A percentile compares a stretch with the other conserved stretches of the same genome.
Evolutionary conservation across 495 filamentous ascomycete genomes (phyloP).

Genomic region (Hyaloscypha hepaticicola): DNA sequence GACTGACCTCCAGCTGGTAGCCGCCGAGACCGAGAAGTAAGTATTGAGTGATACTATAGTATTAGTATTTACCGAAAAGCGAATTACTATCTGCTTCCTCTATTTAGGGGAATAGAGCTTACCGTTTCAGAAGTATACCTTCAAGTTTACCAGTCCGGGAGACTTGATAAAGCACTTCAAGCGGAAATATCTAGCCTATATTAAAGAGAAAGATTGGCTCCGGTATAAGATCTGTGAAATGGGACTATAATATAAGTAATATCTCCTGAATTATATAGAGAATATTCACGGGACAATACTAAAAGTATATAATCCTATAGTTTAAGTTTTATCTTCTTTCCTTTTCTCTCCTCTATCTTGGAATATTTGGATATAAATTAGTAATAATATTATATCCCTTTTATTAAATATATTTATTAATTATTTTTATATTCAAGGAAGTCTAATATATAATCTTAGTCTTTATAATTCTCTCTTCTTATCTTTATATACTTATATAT

Average conservation of each 20-base stretch:
- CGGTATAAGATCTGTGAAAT: conserved; percentile 28
- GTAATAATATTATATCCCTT: too few species aligned
- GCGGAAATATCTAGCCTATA: conserved; percentile 43
- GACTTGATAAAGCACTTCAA: conserved; percentile 45
- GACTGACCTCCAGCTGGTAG: conserved; percentile 22
- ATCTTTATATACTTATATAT: too few species aligned
- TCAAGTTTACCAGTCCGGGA: conserved; percentile 35
- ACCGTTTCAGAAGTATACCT: conserved; percentile 31
- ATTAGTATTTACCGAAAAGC: too few species aligned
- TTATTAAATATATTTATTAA: too few species aligned
- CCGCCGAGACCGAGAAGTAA: conserved; percentile 31
- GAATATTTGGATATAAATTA: too few species aligned
- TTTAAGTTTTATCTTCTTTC: too few species aligned
- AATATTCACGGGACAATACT: conserved; percentile 3
- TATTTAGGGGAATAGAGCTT: conserved; percentile 38
- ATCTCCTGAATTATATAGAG: conserved; percentile 23
- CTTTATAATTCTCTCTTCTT: too few species aligned
- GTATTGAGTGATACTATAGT: conserved; percentile 34
- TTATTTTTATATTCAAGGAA: too few species aligned
- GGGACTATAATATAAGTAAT: conserved; percentile 27
- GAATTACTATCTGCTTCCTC: conserved; percentile 41
- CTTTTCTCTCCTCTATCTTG: too few species aligned
- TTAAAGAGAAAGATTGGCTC: conserved; percentile 24
- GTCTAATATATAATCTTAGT: too few species aligned
- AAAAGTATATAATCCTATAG: neutral